A percentile compares a stretch with the other conserved stretches of the same genome.
These are phyloP conservation scores for Starmera dryadoides DNA, from an alignment of 805 yeast genomes.

Conservation along the genomic window DNA sequence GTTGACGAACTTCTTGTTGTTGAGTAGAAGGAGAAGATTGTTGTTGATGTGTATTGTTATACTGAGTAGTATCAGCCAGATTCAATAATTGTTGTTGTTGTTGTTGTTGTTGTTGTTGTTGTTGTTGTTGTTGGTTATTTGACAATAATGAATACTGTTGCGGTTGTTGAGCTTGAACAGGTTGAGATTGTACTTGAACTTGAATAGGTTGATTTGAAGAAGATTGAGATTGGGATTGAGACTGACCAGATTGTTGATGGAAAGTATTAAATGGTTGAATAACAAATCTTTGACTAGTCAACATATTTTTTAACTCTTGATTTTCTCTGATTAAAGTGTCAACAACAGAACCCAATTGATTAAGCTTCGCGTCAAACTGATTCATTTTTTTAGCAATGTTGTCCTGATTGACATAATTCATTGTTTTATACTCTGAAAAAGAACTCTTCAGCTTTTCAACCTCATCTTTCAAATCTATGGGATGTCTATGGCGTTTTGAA, in stretches of 20 bases:
- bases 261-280: conserved; percentile 12
- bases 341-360: conserved; percentile 14
- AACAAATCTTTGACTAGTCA: conserved; percentile 16
- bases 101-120: conserved; percentile 6
- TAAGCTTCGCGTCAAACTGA: conserved; percentile 13
- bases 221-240: conserved; percentile 3
- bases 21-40: neutral
- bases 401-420: conserved; percentile 7
- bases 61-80: neutral
- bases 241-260: conserved; percentile 1
- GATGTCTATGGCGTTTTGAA: neutral
- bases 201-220: conserved; percentile 5
- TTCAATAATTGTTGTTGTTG: neutral
- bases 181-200: conserved; percentile 14
- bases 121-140: conserved; percentile 3
- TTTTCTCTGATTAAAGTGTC: conserved; percentile 20
- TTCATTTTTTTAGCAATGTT: conserved; percentile 14
- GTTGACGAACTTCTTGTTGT: too few relatives aligned
- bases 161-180: conserved; percentile 2
- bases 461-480: neutral
- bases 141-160: neutral
- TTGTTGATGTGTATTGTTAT: neutral
- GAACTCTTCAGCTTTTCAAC: neutral
- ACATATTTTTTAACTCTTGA: conserved; percentile 15
- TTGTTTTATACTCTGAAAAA: neutral